A percentile compares a stretch with the other conserved stretches of the same genome.
phyloP scores from a whole-genome alignment of 2,329 filamentous ascomycete species.

The Xylariomycetidae sp. region DNA sequence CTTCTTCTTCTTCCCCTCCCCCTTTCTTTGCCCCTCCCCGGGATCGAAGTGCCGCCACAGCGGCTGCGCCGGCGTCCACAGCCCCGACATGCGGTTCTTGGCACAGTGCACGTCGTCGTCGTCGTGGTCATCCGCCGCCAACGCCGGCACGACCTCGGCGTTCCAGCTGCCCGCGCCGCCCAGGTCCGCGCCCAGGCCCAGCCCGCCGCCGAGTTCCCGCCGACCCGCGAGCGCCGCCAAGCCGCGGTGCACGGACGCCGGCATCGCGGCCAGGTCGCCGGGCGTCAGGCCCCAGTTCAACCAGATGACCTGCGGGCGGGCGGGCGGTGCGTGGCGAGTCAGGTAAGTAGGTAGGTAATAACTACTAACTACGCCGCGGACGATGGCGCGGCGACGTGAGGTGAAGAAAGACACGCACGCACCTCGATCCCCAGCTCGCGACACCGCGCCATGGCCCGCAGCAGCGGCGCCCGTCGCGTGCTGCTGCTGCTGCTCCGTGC shows the following conservation, averaged over 20 bases:
- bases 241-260: slow-evolving; percentile 39
- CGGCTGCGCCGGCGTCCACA: slow-evolving; percentile 39
- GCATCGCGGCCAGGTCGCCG: slow-evolving; percentile 42
- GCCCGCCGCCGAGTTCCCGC: slow-evolving; percentile 8
- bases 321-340: too few relatives aligned
- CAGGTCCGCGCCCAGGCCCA: slow-evolving; percentile 41
- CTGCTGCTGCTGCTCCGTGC: too few relatives aligned
- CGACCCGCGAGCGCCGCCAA: slow-evolving; percentile 37
- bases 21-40: too few relatives aligned
- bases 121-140: slow-evolving; percentile 10
- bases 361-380: too few relatives aligned
- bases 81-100: too few relatives aligned
- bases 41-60: slow-evolving; percentile 25
- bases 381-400: too few relatives aligned
- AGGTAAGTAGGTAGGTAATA: too few relatives aligned
- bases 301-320: slow-evolving; percentile 23
- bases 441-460: too few relatives aligned
- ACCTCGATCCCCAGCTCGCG: too few relatives aligned
- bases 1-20: neutral
- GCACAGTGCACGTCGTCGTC: too few relatives aligned
- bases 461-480: slow-evolving; percentile 36
- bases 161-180: slow-evolving; percentile 49
- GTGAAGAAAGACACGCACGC: too few relatives aligned
- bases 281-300: slow-evolving; percentile 47
- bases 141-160: slow-evolving; percentile 22